Evolutionary conservation across 768 basidiomycete species (phyloP).

Genomic region (Lentinula lateritia): DNA sequence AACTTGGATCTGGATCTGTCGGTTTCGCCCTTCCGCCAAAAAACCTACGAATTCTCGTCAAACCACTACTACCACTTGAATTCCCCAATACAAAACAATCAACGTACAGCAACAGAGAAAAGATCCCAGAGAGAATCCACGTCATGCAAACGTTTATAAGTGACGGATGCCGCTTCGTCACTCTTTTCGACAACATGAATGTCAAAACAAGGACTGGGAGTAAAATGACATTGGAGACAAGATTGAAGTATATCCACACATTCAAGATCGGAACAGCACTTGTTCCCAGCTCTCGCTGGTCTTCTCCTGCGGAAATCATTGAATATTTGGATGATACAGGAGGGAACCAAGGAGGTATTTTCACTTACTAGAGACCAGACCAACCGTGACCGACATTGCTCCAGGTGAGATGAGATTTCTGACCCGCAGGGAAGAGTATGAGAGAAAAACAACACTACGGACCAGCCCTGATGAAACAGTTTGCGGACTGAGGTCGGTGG

Average conservation of each 20-base stretch:
- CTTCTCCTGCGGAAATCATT: slow-evolving; percentile 13
- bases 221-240: slow-evolving; percentile 39
- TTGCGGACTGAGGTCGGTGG: background rate
- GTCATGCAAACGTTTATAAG: slow-evolving; percentile 42
- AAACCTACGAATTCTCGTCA: slow-evolving; percentile 20
- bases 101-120: slow-evolving; percentile 37
- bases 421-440: slow-evolving; percentile 16
- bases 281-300: slow-evolving; percentile 17
- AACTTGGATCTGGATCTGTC: slow-evolving; percentile 27
- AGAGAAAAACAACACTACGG: slow-evolving; percentile 8
- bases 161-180: slow-evolving; percentile 31
- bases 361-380: background rate
- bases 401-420: slow-evolving; percentile 11
- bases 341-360: background rate
- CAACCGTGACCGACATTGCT: background rate
- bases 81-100: background rate
- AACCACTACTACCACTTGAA: background rate
- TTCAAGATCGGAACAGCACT: slow-evolving; percentile 23
- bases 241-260: slow-evolving; percentile 39
- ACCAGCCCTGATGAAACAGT: slow-evolving; percentile 1
- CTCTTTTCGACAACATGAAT: slow-evolving; percentile 33
- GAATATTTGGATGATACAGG: background rate
- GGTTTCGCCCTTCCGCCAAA: slow-evolving; percentile 31
- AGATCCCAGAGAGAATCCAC: slow-evolving; percentile 41
- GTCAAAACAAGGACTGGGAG: slow-evolving; percentile 39